phyloP scores from a whole-genome alignment of 1,284 basidiomycete species.

The Fomitiporia mediterranea region DNA sequence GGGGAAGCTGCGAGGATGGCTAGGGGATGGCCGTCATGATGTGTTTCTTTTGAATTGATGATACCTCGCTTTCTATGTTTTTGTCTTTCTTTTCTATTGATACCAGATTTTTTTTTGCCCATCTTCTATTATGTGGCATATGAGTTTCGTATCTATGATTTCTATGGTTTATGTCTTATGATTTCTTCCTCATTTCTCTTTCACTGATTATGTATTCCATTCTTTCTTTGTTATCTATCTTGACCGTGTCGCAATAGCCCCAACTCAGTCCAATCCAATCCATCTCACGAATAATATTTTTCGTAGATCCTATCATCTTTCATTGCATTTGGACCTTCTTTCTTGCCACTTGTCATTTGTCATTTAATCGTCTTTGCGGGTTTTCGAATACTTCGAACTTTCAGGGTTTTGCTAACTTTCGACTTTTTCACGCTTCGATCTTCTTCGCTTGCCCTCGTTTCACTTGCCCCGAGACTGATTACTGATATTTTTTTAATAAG shows the following conservation, averaged over 20 bases:
- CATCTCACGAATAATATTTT: not conserved
- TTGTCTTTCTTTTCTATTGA: not conserved
- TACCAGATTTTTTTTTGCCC: not conserved
- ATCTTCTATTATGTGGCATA: not conserved
- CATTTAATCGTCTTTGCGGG: no score
- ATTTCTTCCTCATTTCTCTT: not conserved
- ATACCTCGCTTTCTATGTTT: not conserved
- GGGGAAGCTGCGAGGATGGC: slow-evolving; percentile 68
- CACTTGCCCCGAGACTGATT: no score
- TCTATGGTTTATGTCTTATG: not conserved
- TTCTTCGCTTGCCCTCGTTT: no score
- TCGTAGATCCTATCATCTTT: no score
- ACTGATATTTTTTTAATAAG: no score
- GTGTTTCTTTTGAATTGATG: not conserved
- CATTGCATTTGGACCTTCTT: no score
- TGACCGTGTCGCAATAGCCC: not conserved
- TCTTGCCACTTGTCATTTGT: no score
- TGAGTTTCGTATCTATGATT: not conserved
- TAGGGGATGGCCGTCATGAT: slow-evolving; percentile 64
- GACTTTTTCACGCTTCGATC: not conserved
- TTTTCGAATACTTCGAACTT: no score
- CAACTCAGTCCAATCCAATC: not conserved
- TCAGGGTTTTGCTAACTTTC: no score
- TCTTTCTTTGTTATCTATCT: not conserved
- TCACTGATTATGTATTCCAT: not conserved